A percentile compares a stretch with the other conserved stretches of the same genome.
Evolutionary conservation across 495 filamentous ascomycete species (phyloP).

Genomic region (Annulohypoxylon stygium): DNA sequence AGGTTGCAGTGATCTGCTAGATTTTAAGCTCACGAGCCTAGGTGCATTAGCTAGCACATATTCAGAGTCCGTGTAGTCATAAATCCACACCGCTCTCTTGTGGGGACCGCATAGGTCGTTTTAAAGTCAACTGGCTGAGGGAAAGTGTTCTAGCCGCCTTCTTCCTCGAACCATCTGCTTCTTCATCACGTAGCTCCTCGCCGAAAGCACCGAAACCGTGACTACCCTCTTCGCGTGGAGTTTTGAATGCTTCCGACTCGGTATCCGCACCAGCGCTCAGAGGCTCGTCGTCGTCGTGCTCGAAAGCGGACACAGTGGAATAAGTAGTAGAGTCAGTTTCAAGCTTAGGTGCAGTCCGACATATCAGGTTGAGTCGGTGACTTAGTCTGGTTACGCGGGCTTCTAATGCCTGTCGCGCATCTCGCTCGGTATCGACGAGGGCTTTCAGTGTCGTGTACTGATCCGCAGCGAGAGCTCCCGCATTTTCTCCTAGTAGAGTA

Average conservation of each 20-base stretch:
- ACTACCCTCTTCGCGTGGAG: slow-evolving; percentile 57
- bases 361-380: slow-evolving; percentile 58
- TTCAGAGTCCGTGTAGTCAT: slow-evolving; percentile 49
- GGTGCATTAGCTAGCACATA: slow-evolving; percentile 3
- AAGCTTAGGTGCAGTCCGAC: slow-evolving; percentile 50
- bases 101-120: slow-evolving; percentile 26
- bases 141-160: slow-evolving; percentile 63
- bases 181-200: slow-evolving; percentile 55
- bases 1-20: background rate
- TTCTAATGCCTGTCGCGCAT: slow-evolving; percentile 64
- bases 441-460: slow-evolving; percentile 56
- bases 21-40: slow-evolving; percentile 11
- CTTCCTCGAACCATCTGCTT: slow-evolving; percentile 55
- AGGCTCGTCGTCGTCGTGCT: slow-evolving; percentile 52
- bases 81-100: slow-evolving; percentile 41
- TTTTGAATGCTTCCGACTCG: slow-evolving; percentile 58
- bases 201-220: slow-evolving; percentile 61
- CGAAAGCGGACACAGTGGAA: slow-evolving; percentile 54
- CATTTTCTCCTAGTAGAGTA: slow-evolving; percentile 51
- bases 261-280: slow-evolving; percentile 42
- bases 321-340: slow-evolving; percentile 38
- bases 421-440: slow-evolving; percentile 64
- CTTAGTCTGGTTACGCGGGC: slow-evolving; percentile 62
- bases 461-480: slow-evolving; percentile 47
- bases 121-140: slow-evolving; percentile 63